Evolutionary conservation across 2,329 filamentous ascomycete genomes (phyloP).

Genomic region (Pseudocercospora fijiensis): DNA sequence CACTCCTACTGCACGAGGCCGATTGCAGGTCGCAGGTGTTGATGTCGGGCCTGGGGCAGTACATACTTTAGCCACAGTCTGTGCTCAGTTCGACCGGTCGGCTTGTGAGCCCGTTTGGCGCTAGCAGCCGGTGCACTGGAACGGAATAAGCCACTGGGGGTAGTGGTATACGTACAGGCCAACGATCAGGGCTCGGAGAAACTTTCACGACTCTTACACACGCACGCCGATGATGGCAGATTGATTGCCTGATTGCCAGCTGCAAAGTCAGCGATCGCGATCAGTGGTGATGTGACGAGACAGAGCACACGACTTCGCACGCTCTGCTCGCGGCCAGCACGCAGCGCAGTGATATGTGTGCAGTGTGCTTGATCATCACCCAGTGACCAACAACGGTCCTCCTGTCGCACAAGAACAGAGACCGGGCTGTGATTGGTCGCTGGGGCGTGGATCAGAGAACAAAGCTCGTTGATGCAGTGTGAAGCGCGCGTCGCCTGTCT

Average conservation of each 20-base stretch:
- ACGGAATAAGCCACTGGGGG: background rate
- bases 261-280: background rate
- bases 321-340: too few relatives aligned
- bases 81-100: background rate
- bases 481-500: too few relatives aligned
- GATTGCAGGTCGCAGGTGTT: background rate
- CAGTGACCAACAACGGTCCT: background rate
- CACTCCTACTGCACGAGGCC: background rate
- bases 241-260: background rate
- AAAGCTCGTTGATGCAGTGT: background rate
- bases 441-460: background rate
- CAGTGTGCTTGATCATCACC: too few relatives aligned
- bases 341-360: too few relatives aligned
- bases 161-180: too few relatives aligned
- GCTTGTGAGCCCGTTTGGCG: background rate
- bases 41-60: background rate
- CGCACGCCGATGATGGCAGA: background rate
- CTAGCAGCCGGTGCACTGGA: too few relatives aligned
- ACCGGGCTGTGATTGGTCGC: background rate
- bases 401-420: too few relatives aligned
- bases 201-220: background rate
- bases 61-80: background rate
- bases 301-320: too few relatives aligned
- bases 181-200: conserved; percentile 1
- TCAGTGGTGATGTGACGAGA: too few relatives aligned